Conservation (phyloP, 257 asterid genomes). For the Penstemon davidsonii region DNA sequence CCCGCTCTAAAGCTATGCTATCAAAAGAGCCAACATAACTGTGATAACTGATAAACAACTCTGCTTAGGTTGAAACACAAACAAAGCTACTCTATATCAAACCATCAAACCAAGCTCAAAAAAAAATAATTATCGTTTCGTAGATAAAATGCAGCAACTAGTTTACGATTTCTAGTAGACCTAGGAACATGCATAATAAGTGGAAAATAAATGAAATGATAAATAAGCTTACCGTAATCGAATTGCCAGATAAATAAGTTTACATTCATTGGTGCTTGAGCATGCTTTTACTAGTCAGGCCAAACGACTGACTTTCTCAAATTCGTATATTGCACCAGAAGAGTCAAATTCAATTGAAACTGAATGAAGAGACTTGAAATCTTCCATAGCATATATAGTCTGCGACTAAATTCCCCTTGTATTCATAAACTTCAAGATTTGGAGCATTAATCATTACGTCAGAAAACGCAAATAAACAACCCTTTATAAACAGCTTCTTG, state of each 20-base stretch:
- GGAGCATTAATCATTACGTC: background rate
- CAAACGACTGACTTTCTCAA: background rate
- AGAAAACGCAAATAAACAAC: background rate
- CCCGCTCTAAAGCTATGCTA: too few species aligned
- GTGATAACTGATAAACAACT: too few species aligned
- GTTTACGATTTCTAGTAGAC: too few species aligned
- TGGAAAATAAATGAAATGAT: too few species aligned
- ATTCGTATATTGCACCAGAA: background rate
- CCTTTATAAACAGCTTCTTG: background rate
- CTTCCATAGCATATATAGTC: background rate
- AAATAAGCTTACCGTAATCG: background rate
- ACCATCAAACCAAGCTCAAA: too few species aligned
- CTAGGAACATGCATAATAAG: background rate
- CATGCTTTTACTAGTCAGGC: background rate
- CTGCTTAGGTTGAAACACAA: too few species aligned
- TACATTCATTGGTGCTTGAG: background rate
- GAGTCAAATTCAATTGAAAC: conserved; percentile 4
- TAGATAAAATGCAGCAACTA: too few species aligned
- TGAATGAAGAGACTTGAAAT: background rate
- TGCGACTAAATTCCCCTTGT: background rate
- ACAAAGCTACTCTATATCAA: too few species aligned
- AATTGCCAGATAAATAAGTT: background rate
- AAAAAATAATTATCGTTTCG: too few species aligned
- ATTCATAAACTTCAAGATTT: background rate
- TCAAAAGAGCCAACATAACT: too few species aligned